Evolutionary conservation across 2,329 filamentous ascomycete species (phyloP).

Genomic region (Xylaria sp.): DNA sequence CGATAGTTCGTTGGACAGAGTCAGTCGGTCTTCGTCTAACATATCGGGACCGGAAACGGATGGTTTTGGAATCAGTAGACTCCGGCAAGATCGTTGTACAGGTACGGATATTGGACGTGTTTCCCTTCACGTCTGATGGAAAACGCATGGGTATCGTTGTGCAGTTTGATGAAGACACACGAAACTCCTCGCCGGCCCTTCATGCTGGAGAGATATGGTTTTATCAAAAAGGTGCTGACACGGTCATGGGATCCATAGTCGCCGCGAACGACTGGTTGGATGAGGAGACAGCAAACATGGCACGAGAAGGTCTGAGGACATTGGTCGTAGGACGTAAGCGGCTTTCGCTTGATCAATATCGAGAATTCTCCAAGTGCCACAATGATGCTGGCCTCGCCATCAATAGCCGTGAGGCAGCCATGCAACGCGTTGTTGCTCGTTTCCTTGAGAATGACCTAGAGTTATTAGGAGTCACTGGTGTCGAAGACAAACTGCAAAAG

Average conservation of each 20-base stretch:
- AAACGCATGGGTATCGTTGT: conserved; percentile 99
- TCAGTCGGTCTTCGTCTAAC: conserved; percentile 86
- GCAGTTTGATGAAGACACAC: conserved; percentile 75
- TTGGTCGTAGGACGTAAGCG: conserved; percentile 94
- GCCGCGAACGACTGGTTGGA: conserved; percentile 98
- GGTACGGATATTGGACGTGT: conserved; percentile 90
- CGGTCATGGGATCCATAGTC: conserved; percentile 96
- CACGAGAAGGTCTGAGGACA: conserved; percentile 91
- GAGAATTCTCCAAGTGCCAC: conserved; percentile 79
- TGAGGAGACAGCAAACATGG: conserved; percentile 99
- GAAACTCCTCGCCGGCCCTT: conserved; percentile 59
- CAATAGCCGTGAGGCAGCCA: conserved; percentile 80
- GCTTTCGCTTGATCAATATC: conserved; percentile 81
- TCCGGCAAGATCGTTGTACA: conserved; percentile 80
- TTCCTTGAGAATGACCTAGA: conserved; percentile 90
- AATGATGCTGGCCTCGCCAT: conserved; percentile 84
- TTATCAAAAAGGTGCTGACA: conserved; percentile 98
- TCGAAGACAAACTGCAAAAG: conserved; percentile 95
- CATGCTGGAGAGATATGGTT: conserved; percentile 90
- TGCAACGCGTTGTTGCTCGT: conserved; percentile 82
- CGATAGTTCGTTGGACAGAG: conserved; percentile 96
- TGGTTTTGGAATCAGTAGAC: conserved; percentile 81
- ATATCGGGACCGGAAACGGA: conserved; percentile 86
- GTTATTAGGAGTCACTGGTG: conserved; percentile 94
- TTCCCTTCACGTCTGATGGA: conserved; percentile 97